Conservation (phyloP, 75 land plant genomes). For the Pinus taeda region DNA sequence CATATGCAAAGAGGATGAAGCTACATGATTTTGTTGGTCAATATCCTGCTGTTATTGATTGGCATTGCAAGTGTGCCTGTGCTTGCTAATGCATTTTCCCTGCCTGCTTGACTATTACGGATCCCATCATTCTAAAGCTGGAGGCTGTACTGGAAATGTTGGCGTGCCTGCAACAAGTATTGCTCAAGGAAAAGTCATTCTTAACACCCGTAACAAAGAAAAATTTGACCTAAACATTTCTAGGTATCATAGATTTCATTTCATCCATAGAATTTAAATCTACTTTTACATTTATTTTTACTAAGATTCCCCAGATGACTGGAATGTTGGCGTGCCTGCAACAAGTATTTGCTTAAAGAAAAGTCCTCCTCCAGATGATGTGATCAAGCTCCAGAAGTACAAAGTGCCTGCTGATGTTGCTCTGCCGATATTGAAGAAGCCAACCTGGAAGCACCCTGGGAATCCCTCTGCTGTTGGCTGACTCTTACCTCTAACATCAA, state of each 20-base stretch:
- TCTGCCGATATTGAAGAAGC: background rate
- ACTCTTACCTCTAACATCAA: background rate
- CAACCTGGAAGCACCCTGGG: background rate
- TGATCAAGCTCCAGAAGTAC: background rate
- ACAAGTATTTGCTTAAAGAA: too few relatives aligned
- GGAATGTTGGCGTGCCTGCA: too few relatives aligned
- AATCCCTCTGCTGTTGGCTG: background rate
- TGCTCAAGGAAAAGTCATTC: constrained; percentile 3
- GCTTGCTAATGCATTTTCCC: background rate
- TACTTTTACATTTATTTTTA: background rate
- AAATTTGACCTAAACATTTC: background rate
- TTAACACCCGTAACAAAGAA: background rate
- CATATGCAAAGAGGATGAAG: background rate
- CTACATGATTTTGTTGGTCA: background rate
- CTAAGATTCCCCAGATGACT: background rate
- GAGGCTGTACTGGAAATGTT: background rate
- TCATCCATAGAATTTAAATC: background rate
- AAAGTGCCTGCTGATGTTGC: background rate
- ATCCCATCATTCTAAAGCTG: background rate
- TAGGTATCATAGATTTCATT: background rate
- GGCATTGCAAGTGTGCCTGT: constrained; percentile 2
- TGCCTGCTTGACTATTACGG: background rate
- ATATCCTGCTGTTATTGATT: background rate
- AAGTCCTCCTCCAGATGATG: background rate
- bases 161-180: background rate